phyloP scores from a whole-genome alignment of 768 basidiomycete species.

The Boletus eberwhitei region DNA sequence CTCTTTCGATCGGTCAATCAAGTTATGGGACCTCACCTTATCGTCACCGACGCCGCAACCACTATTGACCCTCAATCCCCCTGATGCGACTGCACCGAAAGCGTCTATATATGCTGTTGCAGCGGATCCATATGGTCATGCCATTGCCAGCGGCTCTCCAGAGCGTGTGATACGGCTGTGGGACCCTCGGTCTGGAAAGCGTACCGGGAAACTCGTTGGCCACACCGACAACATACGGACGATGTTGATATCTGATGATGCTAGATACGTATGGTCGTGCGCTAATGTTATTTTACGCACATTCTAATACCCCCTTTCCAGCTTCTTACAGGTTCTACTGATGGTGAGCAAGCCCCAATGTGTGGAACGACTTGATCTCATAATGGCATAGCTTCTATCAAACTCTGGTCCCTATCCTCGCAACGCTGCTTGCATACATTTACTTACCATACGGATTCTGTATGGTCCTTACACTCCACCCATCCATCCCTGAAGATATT shows the following conservation, averaged over 20 bases:
- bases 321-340: slow-evolving; percentile 84
- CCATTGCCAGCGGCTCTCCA: slow-evolving; percentile 87
- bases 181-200: slow-evolving; percentile 86
- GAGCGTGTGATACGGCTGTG: slow-evolving; percentile 89
- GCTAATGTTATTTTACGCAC: slow-evolving; percentile 2
- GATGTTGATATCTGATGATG: slow-evolving; percentile 85
- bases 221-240: slow-evolving; percentile 97
- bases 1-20: slow-evolving; percentile 91
- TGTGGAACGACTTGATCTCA: slow-evolving; percentile 10
- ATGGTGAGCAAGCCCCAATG: slow-evolving; percentile 39
- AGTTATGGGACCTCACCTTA: slow-evolving; percentile 84
- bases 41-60: slow-evolving; percentile 42
- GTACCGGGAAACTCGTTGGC: slow-evolving; percentile 83
- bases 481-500: slow-evolving; percentile 87
- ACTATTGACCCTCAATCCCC: slow-evolving; percentile 61
- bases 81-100: slow-evolving; percentile 64
- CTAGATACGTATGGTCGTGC: slow-evolving; percentile 68
- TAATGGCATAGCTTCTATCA: slow-evolving; percentile 61
- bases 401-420: slow-evolving; percentile 88
- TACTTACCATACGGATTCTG: slow-evolving; percentile 89
- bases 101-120: slow-evolving; percentile 77
- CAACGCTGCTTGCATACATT: slow-evolving; percentile 95
- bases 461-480: slow-evolving; percentile 88
- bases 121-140: slow-evolving; percentile 72
- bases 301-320: slow-evolving; percentile 25